phyloP scores from a whole-genome alignment of 805 yeast species.

The Ogataea zsoltii region DNA sequence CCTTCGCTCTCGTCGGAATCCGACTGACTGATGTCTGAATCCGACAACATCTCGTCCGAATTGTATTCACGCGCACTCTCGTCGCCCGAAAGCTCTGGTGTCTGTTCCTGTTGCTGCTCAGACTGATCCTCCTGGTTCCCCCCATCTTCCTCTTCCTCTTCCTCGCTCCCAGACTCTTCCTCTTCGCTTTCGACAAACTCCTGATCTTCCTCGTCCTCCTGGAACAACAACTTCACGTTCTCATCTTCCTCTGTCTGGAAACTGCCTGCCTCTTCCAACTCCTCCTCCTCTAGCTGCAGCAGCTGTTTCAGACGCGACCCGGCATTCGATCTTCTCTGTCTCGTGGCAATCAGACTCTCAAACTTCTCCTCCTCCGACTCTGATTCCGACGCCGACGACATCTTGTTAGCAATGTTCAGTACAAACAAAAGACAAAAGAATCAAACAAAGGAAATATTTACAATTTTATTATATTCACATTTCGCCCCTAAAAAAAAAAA shows the following conservation, averaged over 20 bases:
- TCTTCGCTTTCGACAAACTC: constrained; percentile 41
- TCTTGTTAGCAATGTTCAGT: constrained; percentile 5
- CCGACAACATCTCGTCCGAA: constrained; percentile 54
- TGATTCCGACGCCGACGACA: constrained; percentile 15
- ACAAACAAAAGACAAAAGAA: background rate
- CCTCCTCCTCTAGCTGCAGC: constrained; percentile 63
- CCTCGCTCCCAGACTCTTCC: constrained; percentile 32
- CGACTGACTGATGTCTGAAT: constrained; percentile 51
- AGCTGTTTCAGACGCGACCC: constrained; percentile 79
- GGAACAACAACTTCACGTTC: constrained; percentile 67
- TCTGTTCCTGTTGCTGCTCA: constrained; percentile 28
- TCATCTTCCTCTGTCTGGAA: constrained; percentile 65
- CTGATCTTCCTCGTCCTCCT: constrained; percentile 59
- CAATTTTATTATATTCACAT: background rate
- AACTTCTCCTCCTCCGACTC: constrained; percentile 35
- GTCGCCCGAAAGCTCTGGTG: constrained; percentile 28
- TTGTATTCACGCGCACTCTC: constrained; percentile 31
- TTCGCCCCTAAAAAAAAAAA: background rate
- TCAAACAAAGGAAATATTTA: background rate
- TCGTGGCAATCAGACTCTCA: constrained; percentile 69
- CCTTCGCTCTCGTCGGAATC: constrained; percentile 61
- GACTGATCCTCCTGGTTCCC: constrained; percentile 12
- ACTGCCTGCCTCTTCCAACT: constrained; percentile 18
- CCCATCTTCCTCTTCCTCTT: constrained; percentile 31
- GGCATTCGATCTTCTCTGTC: constrained; percentile 83